Evolutionary conservation across 306 rosid species (phyloP).

Genomic region (Fragaria ananassa): DNA sequence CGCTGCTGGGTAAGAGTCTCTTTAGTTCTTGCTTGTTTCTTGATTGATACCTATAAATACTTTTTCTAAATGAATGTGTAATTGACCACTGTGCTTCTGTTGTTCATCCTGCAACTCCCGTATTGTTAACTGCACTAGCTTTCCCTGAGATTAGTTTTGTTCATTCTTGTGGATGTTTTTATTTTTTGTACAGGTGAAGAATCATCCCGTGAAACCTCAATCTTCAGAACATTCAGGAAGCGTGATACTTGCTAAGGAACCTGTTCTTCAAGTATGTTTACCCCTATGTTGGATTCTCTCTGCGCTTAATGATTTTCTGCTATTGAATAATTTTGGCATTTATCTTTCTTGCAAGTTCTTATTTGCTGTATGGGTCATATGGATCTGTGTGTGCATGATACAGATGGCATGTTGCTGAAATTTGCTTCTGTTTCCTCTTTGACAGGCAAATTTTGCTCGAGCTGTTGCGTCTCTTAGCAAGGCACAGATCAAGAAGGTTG

Average conservation of each 20-base stretch:
- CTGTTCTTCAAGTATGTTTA: slow-evolving; percentile 76
- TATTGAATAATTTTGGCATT: background rate
- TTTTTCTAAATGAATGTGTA: background rate
- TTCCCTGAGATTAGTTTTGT: background rate
- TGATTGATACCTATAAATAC: background rate
- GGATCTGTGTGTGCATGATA: background rate
- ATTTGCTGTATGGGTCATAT: background rate
- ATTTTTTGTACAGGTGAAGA: slow-evolving; percentile 55
- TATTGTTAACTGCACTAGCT: background rate
- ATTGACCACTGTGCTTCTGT: background rate
- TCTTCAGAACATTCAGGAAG: slow-evolving; percentile 79
- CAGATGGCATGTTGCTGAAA: background rate
- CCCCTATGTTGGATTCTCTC: background rate
- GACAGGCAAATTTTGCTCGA: slow-evolving; percentile 82
- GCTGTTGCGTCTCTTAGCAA: slow-evolving; percentile 89
- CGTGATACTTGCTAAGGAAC: slow-evolving; percentile 85
- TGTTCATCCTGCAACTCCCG: background rate
- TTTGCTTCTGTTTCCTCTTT: background rate
- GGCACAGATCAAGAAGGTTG: slow-evolving; percentile 88
- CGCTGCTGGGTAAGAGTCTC: slow-evolving; percentile 77
- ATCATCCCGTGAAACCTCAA: slow-evolving; percentile 91
- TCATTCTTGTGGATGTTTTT: background rate
- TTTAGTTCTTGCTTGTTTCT: background rate
- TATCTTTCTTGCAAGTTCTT: background rate
- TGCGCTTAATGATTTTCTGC: background rate